A percentile compares a stretch with the other conserved stretches of the same genome.
phyloP scores from a whole-genome alignment of 495 filamentous ascomycete species.

The Hypoxylon perforatum region DNA sequence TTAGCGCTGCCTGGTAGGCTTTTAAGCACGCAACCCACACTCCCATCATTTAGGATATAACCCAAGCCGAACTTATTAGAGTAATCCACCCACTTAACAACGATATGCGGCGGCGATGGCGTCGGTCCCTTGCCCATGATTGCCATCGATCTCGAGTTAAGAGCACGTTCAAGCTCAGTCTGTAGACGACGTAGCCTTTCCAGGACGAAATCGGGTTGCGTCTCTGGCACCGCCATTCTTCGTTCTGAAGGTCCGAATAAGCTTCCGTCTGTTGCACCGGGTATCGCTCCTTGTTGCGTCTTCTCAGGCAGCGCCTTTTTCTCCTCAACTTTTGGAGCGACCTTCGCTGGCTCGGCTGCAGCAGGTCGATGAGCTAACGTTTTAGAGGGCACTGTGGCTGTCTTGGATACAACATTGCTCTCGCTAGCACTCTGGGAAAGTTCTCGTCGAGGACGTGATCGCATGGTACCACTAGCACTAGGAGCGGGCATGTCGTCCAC shows the following conservation, averaged over 20 bases:
- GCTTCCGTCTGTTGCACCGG: slow-evolving; percentile 31
- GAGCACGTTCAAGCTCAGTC: slow-evolving; percentile 64
- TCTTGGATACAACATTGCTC: slow-evolving; percentile 30
- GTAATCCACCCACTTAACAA: slow-evolving; percentile 96
- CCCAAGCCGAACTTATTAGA: slow-evolving; percentile 90
- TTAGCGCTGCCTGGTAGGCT: slow-evolving; percentile 58
- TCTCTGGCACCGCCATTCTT: slow-evolving; percentile 57
- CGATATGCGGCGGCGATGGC: slow-evolving; percentile 62
- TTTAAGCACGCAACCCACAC: slow-evolving; percentile 83
- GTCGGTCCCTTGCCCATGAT: slow-evolving; percentile 54
- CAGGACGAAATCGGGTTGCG: slow-evolving; percentile 64
- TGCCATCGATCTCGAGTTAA: slow-evolving; percentile 64
- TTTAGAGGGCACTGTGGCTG: slow-evolving; percentile 14
- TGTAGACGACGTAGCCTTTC: slow-evolving; percentile 61
- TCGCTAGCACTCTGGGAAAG: slow-evolving; percentile 34
- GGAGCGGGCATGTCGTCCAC: slow-evolving; percentile 36
- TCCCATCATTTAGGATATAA: slow-evolving; percentile 86
- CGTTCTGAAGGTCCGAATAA: slow-evolving; percentile 65
- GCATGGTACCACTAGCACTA: slow-evolving; percentile 45
- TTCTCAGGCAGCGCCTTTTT: slow-evolving; percentile 4
- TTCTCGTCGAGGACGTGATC: slow-evolving; percentile 43
- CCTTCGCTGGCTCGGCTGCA: neutral
- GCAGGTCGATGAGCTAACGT: neutral
- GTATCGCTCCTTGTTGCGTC: neutral
- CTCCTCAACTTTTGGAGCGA: slow-evolving; percentile 2